These are phyloP conservation scores for Aureobasidium musti DNA, from an alignment of 2,329 filamentous ascomycete species.

Conservation along the genomic window DNA sequence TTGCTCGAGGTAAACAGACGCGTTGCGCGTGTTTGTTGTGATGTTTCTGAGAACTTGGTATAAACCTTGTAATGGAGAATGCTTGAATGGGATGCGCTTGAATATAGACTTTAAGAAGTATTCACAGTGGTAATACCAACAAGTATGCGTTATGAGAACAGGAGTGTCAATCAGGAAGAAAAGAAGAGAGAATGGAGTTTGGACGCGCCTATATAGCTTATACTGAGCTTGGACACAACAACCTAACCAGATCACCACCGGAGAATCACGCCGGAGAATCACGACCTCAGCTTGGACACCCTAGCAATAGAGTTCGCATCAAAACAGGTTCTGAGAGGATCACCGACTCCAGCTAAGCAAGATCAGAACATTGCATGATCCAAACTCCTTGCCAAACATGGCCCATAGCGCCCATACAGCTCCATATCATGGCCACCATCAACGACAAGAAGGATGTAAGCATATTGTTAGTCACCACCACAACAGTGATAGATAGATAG, in stretches of 20 bases:
- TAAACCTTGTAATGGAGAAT: background rate
- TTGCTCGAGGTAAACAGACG: background rate
- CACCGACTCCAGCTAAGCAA: background rate
- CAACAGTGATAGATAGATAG: background rate
- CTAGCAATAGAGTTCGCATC: constrained; percentile 14
- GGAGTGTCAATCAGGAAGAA: constrained; percentile 1
- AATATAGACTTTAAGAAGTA: constrained; percentile 13
- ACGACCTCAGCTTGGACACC: constrained; percentile 10
- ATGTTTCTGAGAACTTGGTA: constrained; percentile 6
- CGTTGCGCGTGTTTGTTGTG: constrained; percentile 18
- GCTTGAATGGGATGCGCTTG: background rate
- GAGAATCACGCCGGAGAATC: constrained; percentile 4
- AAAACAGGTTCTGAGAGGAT: constrained; percentile 6
- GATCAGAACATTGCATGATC: background rate
- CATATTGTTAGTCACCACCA: background rate
- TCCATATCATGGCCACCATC: background rate
- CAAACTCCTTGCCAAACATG: background rate
- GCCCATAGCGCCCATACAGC: background rate
- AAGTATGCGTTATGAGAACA: background rate
- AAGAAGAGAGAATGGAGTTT: background rate
- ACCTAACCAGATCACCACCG: constrained; percentile 12
- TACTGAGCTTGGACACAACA: background rate
- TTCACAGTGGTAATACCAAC: background rate
- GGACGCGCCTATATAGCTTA: background rate
- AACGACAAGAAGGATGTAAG: background rate